These are phyloP conservation scores for Hansfordia pulvinata DNA, from an alignment of 2,329 filamentous ascomycete genomes.

Conservation along the genomic window DNA sequence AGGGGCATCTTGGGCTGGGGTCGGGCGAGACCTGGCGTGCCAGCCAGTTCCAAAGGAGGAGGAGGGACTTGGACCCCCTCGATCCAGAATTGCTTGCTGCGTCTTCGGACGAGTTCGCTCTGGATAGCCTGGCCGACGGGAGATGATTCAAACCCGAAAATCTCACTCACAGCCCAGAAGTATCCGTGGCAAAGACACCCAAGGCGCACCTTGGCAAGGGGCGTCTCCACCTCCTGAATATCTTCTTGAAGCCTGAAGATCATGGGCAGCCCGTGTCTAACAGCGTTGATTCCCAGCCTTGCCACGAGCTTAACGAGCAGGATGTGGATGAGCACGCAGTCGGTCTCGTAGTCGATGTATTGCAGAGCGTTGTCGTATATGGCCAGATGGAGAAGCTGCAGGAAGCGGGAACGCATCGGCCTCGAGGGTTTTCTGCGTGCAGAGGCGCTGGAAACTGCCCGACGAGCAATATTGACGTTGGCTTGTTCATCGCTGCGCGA, in stretches of 20 bases:
- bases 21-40: constrained; percentile 31
- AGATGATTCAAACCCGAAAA: constrained; percentile 62
- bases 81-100: constrained; percentile 66
- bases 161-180: constrained; percentile 66
- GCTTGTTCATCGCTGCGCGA: constrained; percentile 25
- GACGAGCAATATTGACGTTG: constrained; percentile 35
- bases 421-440: constrained; percentile 41
- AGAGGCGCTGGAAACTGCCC: constrained; percentile 57
- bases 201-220: constrained; percentile 61
- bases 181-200: constrained; percentile 83
- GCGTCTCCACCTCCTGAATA: constrained; percentile 51
- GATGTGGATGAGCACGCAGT: constrained; percentile 65
- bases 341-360: constrained; percentile 55
- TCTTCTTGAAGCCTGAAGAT: constrained; percentile 79
- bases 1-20: constrained; percentile 31
- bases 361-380: constrained; percentile 83
- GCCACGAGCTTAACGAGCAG: constrained; percentile 62
- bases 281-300: constrained; percentile 71
- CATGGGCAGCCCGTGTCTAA: constrained; percentile 72
- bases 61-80: constrained; percentile 61
- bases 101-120: constrained; percentile 62
- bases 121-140: constrained; percentile 57
- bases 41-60: constrained; percentile 46
- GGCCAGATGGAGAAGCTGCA: constrained; percentile 71
- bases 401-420: constrained; percentile 52